Evolutionary conservation across 768 basidiomycete species (phyloP), one percentile per base, ranked within the genome.

Genomic region (Chalciporus chontae): DNA sequence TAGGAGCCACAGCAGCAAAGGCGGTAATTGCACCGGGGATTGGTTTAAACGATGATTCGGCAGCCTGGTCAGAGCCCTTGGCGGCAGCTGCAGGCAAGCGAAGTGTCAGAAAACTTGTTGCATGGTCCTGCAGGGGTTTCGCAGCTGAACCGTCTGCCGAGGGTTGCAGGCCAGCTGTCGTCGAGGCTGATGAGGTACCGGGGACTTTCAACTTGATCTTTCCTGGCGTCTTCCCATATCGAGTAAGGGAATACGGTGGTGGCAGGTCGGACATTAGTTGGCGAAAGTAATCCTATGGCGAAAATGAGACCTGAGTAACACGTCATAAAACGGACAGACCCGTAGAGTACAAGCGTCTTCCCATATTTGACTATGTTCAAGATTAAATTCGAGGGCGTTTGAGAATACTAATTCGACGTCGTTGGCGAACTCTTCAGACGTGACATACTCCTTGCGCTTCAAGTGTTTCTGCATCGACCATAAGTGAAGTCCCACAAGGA

Each of bases 341-440:
- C 82, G 75, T 21, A 93, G 77, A 3, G 72, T 66, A 17, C 76
- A 63, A 17, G 90, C 89, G 58, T 90, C 88, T 57, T 88, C 82
- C 84, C 87, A 92, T 24, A 93, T 88, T 48, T 69, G 77, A 23
- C 86, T 90, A 61, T 87, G 83, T 24, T 95, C 93, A 61, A 81
- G 83, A 58, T 97, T 97, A 71, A 94, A 97, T 50, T 78, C 69
- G 65, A 90, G 75, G 9, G 93, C 94, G 64, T 97, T 97, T 7
- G 82, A 79, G 69, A 94, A 95, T 21, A 97, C 87, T 37, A 94
- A 77, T 59, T 94, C 90, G 13, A 94, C 86, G 51, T 97, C 94
- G 8, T 80, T 80, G 39, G 86, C 85, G 61, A 94, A 95, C 21
- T 87, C 84, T 4, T 77, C 73, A 5, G 79, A 71, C 2, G 74